Evolutionary conservation across 768 basidiomycete species (phyloP), one percentile per base, ranked within the genome.

Genomic region (Rhizopogon vesiculosus): DNA sequence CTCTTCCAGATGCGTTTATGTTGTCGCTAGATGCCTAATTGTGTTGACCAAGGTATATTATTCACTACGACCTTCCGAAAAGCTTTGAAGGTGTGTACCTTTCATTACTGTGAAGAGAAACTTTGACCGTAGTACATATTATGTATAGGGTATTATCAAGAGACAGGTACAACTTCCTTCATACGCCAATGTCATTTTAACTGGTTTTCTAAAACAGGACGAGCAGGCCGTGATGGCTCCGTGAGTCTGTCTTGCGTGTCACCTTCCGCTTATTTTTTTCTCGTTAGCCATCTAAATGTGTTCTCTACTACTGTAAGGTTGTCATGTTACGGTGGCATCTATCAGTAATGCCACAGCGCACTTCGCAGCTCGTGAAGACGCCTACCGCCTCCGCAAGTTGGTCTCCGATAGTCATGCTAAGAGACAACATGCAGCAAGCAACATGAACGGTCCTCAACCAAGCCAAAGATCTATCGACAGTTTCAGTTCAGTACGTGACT

Each of bases 31-130:
- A 18, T 7, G 12, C 52, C 18, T 18, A 9, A 62, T 25, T 45
- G 77, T 39, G n/a, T 13, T 22, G 15, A 29, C 5, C 18, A 44
- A 59, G 89, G 39, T 92, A 90, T 61, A 81, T 91, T 42, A 83
- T 93, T 42, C 91, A 93, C 63, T 91, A 82, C 58, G 90, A 92
- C 67, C 68, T 92, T 16, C 89, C 90, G 0, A 90, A 88, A 65
- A 91, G 89, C 54, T 83, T 92, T 55, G 91, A 93, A 79, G 89
- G 89, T 85, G 39, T 58, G 69, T 57, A 31, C 51, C 18, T 45
- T 28, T 25, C 38, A 33, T 15, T 7, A 33, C 13, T 42, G 53
- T 19, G 35, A 22, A 22, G 15, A 28, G 39, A 16, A 35, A 18
- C 56, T 18, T 40, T 49, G 15, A 51, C 22, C 45, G 0, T 49